Base-by-base conservation (phyloP, 2,329 filamentous ascomycete genomes). In the Monilinia fructigena region DNA sequence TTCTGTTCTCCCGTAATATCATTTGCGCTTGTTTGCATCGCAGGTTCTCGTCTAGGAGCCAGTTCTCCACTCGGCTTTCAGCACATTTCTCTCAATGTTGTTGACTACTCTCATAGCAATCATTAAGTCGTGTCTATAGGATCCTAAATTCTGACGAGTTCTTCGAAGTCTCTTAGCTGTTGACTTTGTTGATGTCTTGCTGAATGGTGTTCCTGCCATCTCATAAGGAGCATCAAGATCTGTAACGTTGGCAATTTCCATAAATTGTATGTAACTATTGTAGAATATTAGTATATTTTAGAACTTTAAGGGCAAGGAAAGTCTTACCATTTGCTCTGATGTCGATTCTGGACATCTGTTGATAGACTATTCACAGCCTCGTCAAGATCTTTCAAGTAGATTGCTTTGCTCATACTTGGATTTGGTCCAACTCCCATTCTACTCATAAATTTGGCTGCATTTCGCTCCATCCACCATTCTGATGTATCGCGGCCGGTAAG, bases 31-130 rank as follows among this genome's bases (percentile, higher is more conserved):
- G 85, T 66, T 86, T 86, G 77, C 95, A 99, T 59, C 91, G 85
- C 45, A 82, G 78, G 70, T 87, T 89, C 79, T 99, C 95, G 71
- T 91, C 89, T 3, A 85, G 78, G 40, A 98, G 83, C 93, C 94
- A 99, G 70, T 91, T 91, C 79, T 97, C 93, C 93, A 99, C 77
- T 97, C 94, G 0, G 90, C 89, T 74, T 87, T 85, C 64, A 98
- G 78, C 76, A 97, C 89, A 77, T 97, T 93, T 67, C 85, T 84
- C 81, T 98, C 95, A 38, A 98, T 87, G 66, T 85, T 89, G 78
- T 98, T 97, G 68, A 98, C 89, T 2, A 97, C 86, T 5, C 93
- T 87, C 81, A 98, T 87, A 6, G 93, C 93, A 6, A 99, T 93
- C 2, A 98, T 80, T 26, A 99, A 82, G 75, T 98, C 93, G 76